Base-by-base conservation (phyloP, 2,329 filamentous ascomycete species). In the Rutstroemia sp. region DNA sequence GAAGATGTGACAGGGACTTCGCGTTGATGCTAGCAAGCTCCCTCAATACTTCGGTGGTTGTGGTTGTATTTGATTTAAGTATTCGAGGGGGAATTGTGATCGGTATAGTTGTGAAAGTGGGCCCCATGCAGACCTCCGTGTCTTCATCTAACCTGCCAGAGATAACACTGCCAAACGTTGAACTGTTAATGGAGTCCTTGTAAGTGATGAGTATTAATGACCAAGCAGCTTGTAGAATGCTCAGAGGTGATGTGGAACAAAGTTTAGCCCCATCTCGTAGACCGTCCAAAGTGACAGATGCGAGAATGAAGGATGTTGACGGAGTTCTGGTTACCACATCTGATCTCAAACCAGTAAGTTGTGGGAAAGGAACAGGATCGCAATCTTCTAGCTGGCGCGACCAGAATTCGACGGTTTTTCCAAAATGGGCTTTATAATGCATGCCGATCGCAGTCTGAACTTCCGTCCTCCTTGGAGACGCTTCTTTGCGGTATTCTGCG, bases 211-310 rank as follows among this genome's bases (percentile, higher is more conserved):
- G 45, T 27, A 54, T 25, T 19, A 54, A 39, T 39, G 52, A 27
- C 52, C 52, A 54, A 17, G 52, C 52, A 2, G 52, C 45, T 19
- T 51, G 38, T 14, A 51, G 23, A 34, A 51, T 51, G 8, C 49
- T 51, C 21, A 44, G 19, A 5, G 49, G 38, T n/a, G 38, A 51
- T 12, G 49, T 51, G 9, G 49, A 51, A 21, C 49, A 51, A 7
- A 16, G 25, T 40, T 40, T 51, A 9, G 49, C 49, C n/a, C 49
- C 38, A 34, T 51, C 21, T 17, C 36, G 34, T 27, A 51, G 17
- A 17, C 9, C 9, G 19, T 51, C 23, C 14, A 44, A 40, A 27
- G 9, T 23, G 17, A 51, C 14, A 17, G 38, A 51, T 21, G 49
- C 49, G 17, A 27, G 23, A 17, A 44, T 51, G 25, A 38, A 51